Conservation (phyloP, 1,284 basidiomycete species). For the Melampsora medusae region DNA sequence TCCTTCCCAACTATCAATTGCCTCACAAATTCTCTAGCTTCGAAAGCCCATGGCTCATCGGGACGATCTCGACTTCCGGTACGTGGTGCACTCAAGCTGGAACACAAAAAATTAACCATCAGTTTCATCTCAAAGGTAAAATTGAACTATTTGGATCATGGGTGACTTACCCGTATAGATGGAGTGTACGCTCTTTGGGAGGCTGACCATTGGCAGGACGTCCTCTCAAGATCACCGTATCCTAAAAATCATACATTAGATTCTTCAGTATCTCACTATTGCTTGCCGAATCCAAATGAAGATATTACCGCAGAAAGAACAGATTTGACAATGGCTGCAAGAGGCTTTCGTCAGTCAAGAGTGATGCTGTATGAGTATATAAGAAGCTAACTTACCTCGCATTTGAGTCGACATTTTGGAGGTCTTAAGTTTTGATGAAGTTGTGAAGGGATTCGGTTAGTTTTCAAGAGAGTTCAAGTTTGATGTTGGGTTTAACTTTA, state of each 20-base stretch:
- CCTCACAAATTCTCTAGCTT: constrained; percentile 41
- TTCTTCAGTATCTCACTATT: not conserved
- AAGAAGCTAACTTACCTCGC: constrained; percentile 13
- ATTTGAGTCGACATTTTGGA: constrained; percentile 14
- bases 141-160: not conserved
- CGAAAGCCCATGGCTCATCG: constrained; percentile 44
- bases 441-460: too few species aligned
- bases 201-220: constrained; percentile 43
- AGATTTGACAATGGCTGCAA: constrained; percentile 44
- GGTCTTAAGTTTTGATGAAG: too few species aligned
- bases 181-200: constrained; percentile 42
- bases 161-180: constrained; percentile 33
- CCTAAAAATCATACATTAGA: constrained; percentile 20
- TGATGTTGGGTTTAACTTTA: too few species aligned
- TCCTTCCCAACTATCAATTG: constrained; percentile 39
- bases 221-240: constrained; percentile 41
- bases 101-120: not conserved
- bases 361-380: not conserved
- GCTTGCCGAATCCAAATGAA: too few species aligned
- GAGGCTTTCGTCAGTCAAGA: not conserved
- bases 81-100: constrained; percentile 36
- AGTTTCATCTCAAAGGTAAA: not conserved
- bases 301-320: constrained; percentile 35
- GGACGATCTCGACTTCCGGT: constrained; percentile 35
- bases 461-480: too few species aligned